Conservation (phyloP, 805 yeast genomes). For the Candida endomychidarum region DNA sequence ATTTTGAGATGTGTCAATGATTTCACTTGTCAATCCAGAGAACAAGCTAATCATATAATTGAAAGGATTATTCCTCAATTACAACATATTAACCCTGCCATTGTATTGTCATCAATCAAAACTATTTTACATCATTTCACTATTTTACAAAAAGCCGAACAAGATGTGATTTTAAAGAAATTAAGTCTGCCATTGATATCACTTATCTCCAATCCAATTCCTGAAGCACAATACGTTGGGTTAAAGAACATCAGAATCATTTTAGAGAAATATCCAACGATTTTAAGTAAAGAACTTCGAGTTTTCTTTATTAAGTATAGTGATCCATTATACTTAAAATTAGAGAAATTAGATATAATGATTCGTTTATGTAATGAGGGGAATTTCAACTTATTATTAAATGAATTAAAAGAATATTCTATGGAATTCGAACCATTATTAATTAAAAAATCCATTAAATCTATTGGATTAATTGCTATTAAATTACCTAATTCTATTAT, state of each 20-base stretch:
- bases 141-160: conserved; percentile 33
- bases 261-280: conserved; percentile 81
- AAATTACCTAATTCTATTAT: conserved; percentile 53
- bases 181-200: conserved; percentile 86
- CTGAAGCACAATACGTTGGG: conserved; percentile 94
- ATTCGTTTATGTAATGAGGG: conserved; percentile 63
- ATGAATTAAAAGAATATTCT: conserved; percentile 76
- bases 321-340: conserved; percentile 75
- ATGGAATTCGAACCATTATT: conserved; percentile 84
- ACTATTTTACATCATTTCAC: conserved; percentile 72
- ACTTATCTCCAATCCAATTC: conserved; percentile 73
- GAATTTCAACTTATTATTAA: conserved; percentile 58
- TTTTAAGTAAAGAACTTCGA: conserved; percentile 75
- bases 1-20: conserved; percentile 79
- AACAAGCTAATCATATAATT: conserved; percentile 80
- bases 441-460: conserved; percentile 62
- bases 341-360: conserved; percentile 75
- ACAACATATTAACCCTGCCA: conserved; percentile 96
- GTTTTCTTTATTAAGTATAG: conserved; percentile 88
- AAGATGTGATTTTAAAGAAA: conserved; percentile 56
- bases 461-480: conserved; percentile 72
- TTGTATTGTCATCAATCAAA: conserved; percentile 81
- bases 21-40: conserved; percentile 52
- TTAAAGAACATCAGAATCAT: conserved; percentile 87
- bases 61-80: conserved; percentile 92